Conservation (phyloP, 2,329 filamentous ascomycete species). For the Shiraia sp. region DNA sequence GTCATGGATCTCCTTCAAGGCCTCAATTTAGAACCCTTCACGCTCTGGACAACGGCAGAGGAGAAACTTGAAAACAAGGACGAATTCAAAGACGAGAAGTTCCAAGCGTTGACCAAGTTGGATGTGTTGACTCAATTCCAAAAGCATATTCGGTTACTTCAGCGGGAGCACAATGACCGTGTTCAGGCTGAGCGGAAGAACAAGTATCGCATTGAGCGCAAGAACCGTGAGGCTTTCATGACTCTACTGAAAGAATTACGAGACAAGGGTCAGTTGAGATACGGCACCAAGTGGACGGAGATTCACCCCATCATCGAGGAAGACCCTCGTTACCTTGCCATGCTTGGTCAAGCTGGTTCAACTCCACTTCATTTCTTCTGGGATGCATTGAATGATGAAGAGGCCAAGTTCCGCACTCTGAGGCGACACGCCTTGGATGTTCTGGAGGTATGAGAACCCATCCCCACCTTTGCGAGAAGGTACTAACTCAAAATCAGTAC, state of each 20-base stretch:
- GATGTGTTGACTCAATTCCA: slow-evolving; percentile 93
- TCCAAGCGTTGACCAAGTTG: slow-evolving; percentile 80
- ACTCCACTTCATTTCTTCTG: slow-evolving; percentile 91
- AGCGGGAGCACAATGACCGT: slow-evolving; percentile 87
- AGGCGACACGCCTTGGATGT: slow-evolving; percentile 86
- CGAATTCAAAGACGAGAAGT: slow-evolving; percentile 78
- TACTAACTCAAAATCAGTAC: no score
- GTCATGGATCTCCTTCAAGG: slow-evolving; percentile 76
- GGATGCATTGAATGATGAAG: slow-evolving; percentile 93
- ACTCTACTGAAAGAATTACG: slow-evolving; percentile 75
- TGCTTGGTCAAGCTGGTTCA: slow-evolving; percentile 83
- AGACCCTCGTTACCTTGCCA: slow-evolving; percentile 80
- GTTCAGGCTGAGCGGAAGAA: slow-evolving; percentile 84
- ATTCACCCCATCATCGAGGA: slow-evolving; percentile 74
- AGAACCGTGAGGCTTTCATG: slow-evolving; percentile 80
- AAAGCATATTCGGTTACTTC: slow-evolving; percentile 89
- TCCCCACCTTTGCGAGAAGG: no score
- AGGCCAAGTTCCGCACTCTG: slow-evolving; percentile 78
- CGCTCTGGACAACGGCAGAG: slow-evolving; percentile 90
- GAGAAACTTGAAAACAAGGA: slow-evolving; percentile 76
- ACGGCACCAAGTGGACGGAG: slow-evolving; percentile 86
- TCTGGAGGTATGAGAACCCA: slow-evolving; percentile 82
- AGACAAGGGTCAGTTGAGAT: slow-evolving; percentile 79
- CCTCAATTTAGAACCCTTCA: slow-evolving; percentile 87
- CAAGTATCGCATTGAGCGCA: slow-evolving; percentile 80